Evolutionary conservation across 2,329 filamentous ascomycete species (phyloP), one percentile per base, ranked within the genome.

Genomic region (Exophiala bonariae): DNA sequence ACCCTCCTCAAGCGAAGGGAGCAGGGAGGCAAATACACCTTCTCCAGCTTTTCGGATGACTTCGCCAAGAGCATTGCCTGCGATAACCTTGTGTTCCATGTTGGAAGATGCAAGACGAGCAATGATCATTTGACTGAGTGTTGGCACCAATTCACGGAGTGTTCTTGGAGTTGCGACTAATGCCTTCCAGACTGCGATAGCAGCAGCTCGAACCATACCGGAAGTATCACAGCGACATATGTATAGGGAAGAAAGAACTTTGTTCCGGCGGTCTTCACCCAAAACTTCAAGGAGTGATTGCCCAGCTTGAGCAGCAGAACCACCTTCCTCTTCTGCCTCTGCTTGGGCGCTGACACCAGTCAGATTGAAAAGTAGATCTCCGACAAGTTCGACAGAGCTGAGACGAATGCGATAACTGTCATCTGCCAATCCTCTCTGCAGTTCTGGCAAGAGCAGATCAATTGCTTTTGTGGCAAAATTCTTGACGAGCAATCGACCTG

Each of bases 11-110:
- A 99, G 81, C 26, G 91, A 95, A 22, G 93, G 93, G 51, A 99
- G 74, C 50, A 99, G 74, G 34, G 83, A 95, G 18, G 90, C 82
- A 54, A 99, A 77, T 47, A 99, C 91, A 46, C 89, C 87, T 66
- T 99, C 93, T 52, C 95, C 93, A 62, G 93, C 92, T 70, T 96
- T 96, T 62, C 93, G 86, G 63, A 99, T 97, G 57, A 99, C 82
- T 66, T 99, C 93, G 63, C 93, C 93, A 46, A 99, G 79, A 39
- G 93, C 90, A 67, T 97, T 97, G 66, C 92, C 92, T 57, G 95
- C 93, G 75, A 99, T 99, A 59, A 96, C 87, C 75, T 96, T 97
- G 69, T 99, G 93, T 68, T 99, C 93, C 85, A 95, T 91, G 64
- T 96, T 97, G 36, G 91, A 87, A 66, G 91, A 97, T 53, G 90